These are phyloP conservation scores for Hygrophoropsis aurantiaca DNA, from an alignment of 768 basidiomycete genomes.

Conservation along the genomic window DNA sequence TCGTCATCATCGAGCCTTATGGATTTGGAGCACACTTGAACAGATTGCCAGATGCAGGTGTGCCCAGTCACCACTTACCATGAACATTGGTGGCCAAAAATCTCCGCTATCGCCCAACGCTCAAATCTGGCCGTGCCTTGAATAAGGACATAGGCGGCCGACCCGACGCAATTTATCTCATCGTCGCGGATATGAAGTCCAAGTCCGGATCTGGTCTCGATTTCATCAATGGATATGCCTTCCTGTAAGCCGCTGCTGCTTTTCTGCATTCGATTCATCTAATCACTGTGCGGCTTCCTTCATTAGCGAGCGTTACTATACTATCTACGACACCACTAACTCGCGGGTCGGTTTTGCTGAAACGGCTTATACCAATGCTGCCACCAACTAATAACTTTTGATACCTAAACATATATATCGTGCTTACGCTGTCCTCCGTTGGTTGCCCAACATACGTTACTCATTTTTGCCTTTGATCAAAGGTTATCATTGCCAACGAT, in stretches of 20 bases:
- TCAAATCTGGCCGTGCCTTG: constrained; percentile 32
- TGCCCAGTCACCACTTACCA: constrained; percentile 28
- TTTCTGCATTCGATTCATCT: too few relatives aligned
- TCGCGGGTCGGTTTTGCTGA: constrained; percentile 33
- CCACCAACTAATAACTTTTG: constrained; percentile 5
- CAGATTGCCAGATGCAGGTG: constrained; percentile 94
- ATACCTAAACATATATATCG: too few relatives aligned
- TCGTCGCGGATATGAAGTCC: constrained; percentile 21
- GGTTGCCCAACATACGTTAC: too few relatives aligned
- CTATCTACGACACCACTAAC: constrained; percentile 33
- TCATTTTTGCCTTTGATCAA: too few relatives aligned
- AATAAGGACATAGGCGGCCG: constrained; percentile 32
- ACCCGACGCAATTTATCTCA: constrained; percentile 2
- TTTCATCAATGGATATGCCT: constrained; percentile 54
- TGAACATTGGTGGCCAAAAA: constrained; percentile 8
- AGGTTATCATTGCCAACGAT: too few relatives aligned
- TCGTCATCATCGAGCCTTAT: constrained; percentile 93
- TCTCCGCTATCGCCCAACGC: constrained; percentile 30
- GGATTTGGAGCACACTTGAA: constrained; percentile 96
- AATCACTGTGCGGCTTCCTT: too few relatives aligned
- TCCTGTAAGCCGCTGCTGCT: constrained; percentile 38
- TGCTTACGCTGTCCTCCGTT: too few relatives aligned
- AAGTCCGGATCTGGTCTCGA: constrained; percentile 32
- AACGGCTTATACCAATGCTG: constrained; percentile 25
- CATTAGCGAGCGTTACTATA: constrained; percentile 33